Base-by-base conservation (phyloP, 83 land plant genomes). In the Picea abies region DNA sequence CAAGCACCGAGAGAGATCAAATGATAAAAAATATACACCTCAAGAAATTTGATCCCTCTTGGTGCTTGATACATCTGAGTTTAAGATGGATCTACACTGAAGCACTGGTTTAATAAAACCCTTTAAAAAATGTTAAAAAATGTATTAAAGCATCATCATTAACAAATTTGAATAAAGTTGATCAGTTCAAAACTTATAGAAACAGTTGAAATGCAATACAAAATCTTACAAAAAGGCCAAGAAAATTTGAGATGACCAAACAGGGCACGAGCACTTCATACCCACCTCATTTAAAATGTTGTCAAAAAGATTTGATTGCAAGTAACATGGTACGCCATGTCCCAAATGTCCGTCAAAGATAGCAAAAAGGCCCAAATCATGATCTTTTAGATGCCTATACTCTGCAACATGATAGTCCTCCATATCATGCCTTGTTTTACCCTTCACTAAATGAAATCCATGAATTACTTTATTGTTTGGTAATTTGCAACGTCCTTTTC, bases 281-380 rank as follows among this genome's bases (percentile, higher is more conserved):
- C 22, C 11, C 85, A 92, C 98, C 92, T 92, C 91, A 4, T 89
- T 88, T 5, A 96, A 84, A 47, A 96, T 96, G 80, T 92, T 96
- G 81, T 90, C 65, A 80, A 92, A 96, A 12, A 96, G 87, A 68
- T 92, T 76, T 22, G 71, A 79, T 49, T 89, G 86, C 75, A 96
- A 75, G 66, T 94, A 96, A 62, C 78, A 84, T 8, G 98, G 92
- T 1, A 94, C 93, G 49, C 80, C 41, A 60, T 94, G 87, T 14
- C 98, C 94, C 37, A 94, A 62, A 82, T 96, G 95, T 25, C 98
- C 97, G 86, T 96, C 98, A 79, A 90, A 96, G 75, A 94, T 94
- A 8, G 94, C 97, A 84, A 92, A 96, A 17, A 96, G 72, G 0
- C 98, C 98, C 41, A 96, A 88, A 66, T 89, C 90, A 7, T 91